Evolutionary conservation across 352 stramenopile species (phyloP).

Genomic region (Pythium aristosporum): DNA sequence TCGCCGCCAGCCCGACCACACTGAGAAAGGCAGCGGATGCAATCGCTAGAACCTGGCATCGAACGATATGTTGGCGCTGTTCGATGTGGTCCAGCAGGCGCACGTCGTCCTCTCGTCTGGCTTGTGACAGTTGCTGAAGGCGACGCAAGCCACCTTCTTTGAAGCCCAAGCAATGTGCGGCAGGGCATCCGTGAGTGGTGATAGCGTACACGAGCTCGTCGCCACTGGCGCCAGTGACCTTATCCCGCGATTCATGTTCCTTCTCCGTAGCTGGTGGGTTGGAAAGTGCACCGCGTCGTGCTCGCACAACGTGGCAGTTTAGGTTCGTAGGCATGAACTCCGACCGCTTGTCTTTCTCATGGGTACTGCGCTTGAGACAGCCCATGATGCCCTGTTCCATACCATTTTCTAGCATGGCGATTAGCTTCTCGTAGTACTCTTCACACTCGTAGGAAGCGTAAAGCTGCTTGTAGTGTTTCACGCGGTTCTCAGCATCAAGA

Average conservation of each 20-base stretch:
- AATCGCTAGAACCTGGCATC: slow-evolving; percentile 75
- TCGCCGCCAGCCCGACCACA: slow-evolving; percentile 58
- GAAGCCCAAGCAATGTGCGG: slow-evolving; percentile 77
- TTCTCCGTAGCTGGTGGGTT: slow-evolving; percentile 12
- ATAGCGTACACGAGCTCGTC: slow-evolving; percentile 74
- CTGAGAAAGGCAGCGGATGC: slow-evolving; percentile 74
- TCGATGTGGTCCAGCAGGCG: slow-evolving; percentile 64
- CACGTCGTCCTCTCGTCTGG: slow-evolving; percentile 44
- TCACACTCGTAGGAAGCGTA: slow-evolving; percentile 67
- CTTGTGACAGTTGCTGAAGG: slow-evolving; percentile 48
- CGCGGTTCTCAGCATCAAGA: slow-evolving; percentile 48
- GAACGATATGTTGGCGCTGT: slow-evolving; percentile 79
- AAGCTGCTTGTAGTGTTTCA: slow-evolving; percentile 62
- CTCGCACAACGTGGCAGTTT: slow-evolving; percentile 79
- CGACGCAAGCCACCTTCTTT: slow-evolving; percentile 81
- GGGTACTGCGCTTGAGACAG: slow-evolving; percentile 79
- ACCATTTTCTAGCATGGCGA: slow-evolving; percentile 71
- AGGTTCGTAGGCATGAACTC: slow-evolving; percentile 88
- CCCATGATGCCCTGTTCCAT: slow-evolving; percentile 82
- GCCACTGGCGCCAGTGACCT: slow-evolving; percentile 21
- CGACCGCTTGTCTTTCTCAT: slow-evolving; percentile 83
- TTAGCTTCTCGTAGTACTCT: slow-evolving; percentile 65
- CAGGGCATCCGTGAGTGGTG: slow-evolving; percentile 78
- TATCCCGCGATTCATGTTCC: slow-evolving; percentile 14
- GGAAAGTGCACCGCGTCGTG: slow-evolving; percentile 50